Evolutionary conservation across 768 basidiomycete species (phyloP), one percentile per base, ranked within the genome.

Genomic region (Leccinellum luteum): DNA sequence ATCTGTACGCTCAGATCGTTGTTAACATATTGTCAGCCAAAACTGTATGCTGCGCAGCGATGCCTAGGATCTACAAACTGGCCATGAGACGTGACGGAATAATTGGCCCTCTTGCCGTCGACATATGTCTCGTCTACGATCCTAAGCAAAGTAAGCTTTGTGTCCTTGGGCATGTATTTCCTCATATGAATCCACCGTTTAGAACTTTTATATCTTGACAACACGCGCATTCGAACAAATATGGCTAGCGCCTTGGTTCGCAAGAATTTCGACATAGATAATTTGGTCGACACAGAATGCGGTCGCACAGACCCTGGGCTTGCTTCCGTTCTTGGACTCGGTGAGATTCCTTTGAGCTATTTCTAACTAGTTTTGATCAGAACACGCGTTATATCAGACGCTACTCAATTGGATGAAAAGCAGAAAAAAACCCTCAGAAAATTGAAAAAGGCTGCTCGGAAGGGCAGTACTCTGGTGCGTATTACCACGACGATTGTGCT

Each of bases 1-100:
- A 41, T 6, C 38, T 28, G 28, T 17, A 8, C 38, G 7, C 12
- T 31, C 1, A 1, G 7, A 41, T 15, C 17, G 6, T 2, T 31
- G 38, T 1, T 9, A n/a, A 17, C 6, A 6, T n/a, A 35, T 1
- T 5, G 4, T 48, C 45, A 62, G 61, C 48, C 21, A 41, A 3
- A 31, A 1, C 0, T 3, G 34, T 28, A 1, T 61, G 60, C 15
- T 3, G 8, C 2, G 12, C 3, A 15, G 54, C 58, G 38, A 60
- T 49, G 32, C 41, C 51, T 3, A 60, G 60, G 28, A 34, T 64
- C 6, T 45, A 54, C 25, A 17, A 58, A 27, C n/a, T 64, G 8
- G 61, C 56, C 2, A 56, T 25, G 32, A 28, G 6, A 28, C 32
- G 6, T 4, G 13, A 25, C 28, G 21, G 28, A 5, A 6, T 54